Percentiles rank a stretch among this genome's conserved stretches.
Conservation (phyloP, 306 rosid species). For the Erythrophleum fordii region DNA sequence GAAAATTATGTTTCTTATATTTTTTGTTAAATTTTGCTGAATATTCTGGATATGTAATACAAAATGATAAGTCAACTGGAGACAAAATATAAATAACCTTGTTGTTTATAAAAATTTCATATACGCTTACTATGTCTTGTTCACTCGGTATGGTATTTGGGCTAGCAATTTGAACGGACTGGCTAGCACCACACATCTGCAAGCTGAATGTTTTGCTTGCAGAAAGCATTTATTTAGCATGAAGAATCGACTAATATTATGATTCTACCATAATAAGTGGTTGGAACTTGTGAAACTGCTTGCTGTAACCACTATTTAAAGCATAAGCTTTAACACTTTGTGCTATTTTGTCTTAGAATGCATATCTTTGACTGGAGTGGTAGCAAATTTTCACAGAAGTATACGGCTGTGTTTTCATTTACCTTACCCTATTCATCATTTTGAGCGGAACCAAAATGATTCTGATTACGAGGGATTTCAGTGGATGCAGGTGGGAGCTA, state of each 20-base stretch:
- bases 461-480: conserved; percentile 34
- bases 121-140: too few species aligned
- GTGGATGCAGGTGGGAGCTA: conserved; percentile 60
- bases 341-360: background rate
- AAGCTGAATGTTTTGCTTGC: too few species aligned
- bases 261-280: background rate
- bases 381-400: background rate
- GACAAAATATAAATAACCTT: too few species aligned
- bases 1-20: background rate
- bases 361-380: background rate
- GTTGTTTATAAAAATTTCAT: too few species aligned
- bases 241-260: background rate
- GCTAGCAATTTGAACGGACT: too few species aligned
- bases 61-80: too few species aligned
- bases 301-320: background rate
- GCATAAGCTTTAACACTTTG: background rate
- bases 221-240: background rate
- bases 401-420: background rate
- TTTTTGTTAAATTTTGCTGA: too few species aligned
- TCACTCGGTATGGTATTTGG: too few species aligned
- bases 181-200: too few species aligned
- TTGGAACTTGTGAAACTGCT: background rate
- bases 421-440: background rate
- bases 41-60: too few species aligned
- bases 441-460: background rate